Base-by-base conservation (phyloP, 306 rosid species). In the Prunus mira region DNA sequence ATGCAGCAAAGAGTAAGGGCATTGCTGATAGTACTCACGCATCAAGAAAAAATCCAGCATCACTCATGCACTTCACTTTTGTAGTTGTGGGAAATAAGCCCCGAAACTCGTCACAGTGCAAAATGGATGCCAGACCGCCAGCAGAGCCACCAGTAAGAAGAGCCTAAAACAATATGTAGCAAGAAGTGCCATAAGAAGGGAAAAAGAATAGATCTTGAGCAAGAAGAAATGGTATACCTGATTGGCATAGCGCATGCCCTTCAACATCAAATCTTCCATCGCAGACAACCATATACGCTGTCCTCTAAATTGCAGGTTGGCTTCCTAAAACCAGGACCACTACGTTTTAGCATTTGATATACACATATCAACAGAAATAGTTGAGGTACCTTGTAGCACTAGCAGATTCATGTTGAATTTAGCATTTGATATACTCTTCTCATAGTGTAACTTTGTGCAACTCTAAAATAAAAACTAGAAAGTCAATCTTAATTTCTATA, bases 121-220 rank as follows among this genome's bases (percentile, higher is more conserved):
- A 72, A 54, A 93, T 90, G 28, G 98, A 76, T 30, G 98, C 91
- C 63, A 90, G 77, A 60, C 96, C 96, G 24, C 98, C 98, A 0
- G 96, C 98, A 19, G 96, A 93, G 81, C 98, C 91, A 67, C 96
- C 98, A 1, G 96, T 84, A 61, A 93, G 93, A 84, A 93, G 89
- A 78, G 96, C 96, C 85, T 93, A 86, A 71, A 76, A 62, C 69
- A 80, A n/a, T 22, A 52, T 19, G 75, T 57, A 57, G 49, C 64
- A n/a, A 65, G 45, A 71, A 34, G 32, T 45, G 32, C 20, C 18
- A 25, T 38, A 4, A 22, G 30, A 61, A 18, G 17, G 12, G 41
- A 32, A 30, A 27, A 38, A 77, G 9, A 38, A 8, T 7, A 38
- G 43, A 38, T 38, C 43, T 7, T 63, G 41, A 34, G 64, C 8